A percentile compares a stretch with the other conserved stretches of the same genome.
These are phyloP conservation scores for Trichocladium uniseriatum DNA, from an alignment of 495 filamentous ascomycete genomes.

Conservation along the genomic window DNA sequence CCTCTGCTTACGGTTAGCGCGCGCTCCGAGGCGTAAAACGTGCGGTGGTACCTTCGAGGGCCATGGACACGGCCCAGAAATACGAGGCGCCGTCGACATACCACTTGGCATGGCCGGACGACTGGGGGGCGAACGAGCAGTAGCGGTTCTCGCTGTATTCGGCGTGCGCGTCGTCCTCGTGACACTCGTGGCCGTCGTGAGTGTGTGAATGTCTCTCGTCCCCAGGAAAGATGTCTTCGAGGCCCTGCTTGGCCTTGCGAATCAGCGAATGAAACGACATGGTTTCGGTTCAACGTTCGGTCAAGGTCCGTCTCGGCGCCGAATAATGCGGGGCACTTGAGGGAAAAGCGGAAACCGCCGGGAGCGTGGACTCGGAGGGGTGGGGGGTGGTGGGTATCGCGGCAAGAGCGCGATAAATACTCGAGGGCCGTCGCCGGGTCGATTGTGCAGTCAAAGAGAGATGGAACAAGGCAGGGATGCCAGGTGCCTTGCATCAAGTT, in stretches of 20 bases:
- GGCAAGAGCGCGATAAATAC: not conserved
- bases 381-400: not conserved
- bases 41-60: conserved; percentile 51
- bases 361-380: not conserved
- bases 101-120: conserved; percentile 87
- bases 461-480: too few relatives aligned
- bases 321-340: not conserved
- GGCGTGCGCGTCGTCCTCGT: conserved; percentile 22
- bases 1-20: conserved; percentile 39
- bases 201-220: conserved; percentile 33
- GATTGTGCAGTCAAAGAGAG: too few relatives aligned
- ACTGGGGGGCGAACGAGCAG: conserved; percentile 77
- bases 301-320: not conserved
- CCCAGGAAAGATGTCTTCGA: conserved; percentile 27
- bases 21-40: not conserved
- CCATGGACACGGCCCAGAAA: conserved; percentile 79
- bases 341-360: not conserved
- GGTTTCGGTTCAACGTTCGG: not conserved
- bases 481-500: too few relatives aligned
- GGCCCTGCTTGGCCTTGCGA: conserved; percentile 12
- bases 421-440: too few relatives aligned
- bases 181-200: conserved; percentile 26
- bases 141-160: conserved; percentile 54
- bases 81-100: conserved; percentile 90
- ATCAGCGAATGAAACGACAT: conserved; percentile 14